phyloP scores from a whole-genome alignment of 2,329 filamentous ascomycete species.

The Aspergillus fructus region DNA sequence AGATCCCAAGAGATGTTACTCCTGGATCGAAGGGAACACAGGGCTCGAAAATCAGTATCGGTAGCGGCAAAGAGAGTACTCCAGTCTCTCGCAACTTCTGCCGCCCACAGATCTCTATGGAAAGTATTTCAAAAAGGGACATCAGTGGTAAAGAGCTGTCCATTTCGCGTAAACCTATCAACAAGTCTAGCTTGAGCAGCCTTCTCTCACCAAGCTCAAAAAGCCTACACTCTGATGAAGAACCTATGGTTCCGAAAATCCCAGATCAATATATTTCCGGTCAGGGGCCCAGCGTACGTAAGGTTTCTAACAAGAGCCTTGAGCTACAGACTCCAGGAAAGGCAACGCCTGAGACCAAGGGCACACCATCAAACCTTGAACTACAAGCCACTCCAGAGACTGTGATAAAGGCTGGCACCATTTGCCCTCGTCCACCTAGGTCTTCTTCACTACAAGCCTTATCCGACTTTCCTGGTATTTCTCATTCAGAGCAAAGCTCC shows the following conservation, averaged over 20 bases:
- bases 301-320: background rate
- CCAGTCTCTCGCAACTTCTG: constrained; percentile 10
- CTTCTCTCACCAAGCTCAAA: constrained; percentile 4
- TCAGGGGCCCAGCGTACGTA: background rate
- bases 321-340: constrained; percentile 7
- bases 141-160: constrained; percentile 13
- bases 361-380: background rate
- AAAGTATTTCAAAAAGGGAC: constrained; percentile 11
- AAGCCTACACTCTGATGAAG: background rate
- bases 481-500: background rate
- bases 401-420: background rate
- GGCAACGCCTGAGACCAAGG: background rate
- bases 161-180: constrained; percentile 14
- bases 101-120: constrained; percentile 13
- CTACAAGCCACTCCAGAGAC: background rate
- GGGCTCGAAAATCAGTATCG: background rate
- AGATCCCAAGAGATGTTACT: background rate
- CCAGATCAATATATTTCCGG: background rate
- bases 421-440: constrained; percentile 13
- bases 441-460: constrained; percentile 15
- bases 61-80: background rate
- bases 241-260: constrained; percentile 14
- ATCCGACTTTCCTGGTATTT: constrained; percentile 5
- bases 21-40: background rate
- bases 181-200: constrained; percentile 3